Evolutionary conservation across 1,284 basidiomycete species (phyloP).

Genomic region (Schizophyllum amplum): DNA sequence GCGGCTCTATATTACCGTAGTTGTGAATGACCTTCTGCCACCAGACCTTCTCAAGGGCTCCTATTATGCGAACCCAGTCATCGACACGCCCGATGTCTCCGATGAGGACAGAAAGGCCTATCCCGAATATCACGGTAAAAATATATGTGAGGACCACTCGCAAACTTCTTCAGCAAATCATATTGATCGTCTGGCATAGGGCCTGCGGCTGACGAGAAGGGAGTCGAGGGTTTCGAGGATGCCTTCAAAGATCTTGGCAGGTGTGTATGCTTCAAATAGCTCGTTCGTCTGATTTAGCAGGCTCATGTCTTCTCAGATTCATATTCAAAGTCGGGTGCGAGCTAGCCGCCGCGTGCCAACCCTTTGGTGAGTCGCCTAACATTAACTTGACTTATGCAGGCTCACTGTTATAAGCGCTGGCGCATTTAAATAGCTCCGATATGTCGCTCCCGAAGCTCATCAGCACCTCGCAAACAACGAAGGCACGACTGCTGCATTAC

Average conservation of each 20-base stretch:
- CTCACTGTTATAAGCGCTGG: too few species aligned
- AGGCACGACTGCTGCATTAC: conserved; percentile 87
- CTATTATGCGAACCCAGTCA: conserved; percentile 84
- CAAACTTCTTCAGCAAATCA: neutral
- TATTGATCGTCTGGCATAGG: conserved; percentile 32
- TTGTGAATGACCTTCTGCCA: conserved; percentile 16
- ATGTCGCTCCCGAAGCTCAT: conserved; percentile 60
- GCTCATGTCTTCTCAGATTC: conserved; percentile 38
- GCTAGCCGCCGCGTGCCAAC: conserved; percentile 79
- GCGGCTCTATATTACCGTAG: conserved; percentile 29
- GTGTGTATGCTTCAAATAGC: conserved; percentile 27
- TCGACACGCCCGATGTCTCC: conserved; percentile 56
- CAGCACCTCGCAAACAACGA: conserved; percentile 59
- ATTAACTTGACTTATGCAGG: neutral
- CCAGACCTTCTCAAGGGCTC: conserved; percentile 79
- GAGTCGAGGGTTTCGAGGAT: conserved; percentile 70
- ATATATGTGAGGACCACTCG: conserved; percentile 65
- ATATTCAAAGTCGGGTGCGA: conserved; percentile 75
- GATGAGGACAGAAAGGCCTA: conserved; percentile 43
- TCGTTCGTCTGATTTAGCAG: neutral
- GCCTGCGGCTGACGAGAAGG: conserved; percentile 54
- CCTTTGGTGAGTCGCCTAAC: conserved; percentile 56
- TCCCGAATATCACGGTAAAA: conserved; percentile 73
- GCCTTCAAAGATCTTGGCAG: conserved; percentile 80
- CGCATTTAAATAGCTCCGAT: conserved; percentile 54